Conservation (phyloP, 176 grass and related monocot genomes). For the Echinochloa phyllopogon region DNA sequence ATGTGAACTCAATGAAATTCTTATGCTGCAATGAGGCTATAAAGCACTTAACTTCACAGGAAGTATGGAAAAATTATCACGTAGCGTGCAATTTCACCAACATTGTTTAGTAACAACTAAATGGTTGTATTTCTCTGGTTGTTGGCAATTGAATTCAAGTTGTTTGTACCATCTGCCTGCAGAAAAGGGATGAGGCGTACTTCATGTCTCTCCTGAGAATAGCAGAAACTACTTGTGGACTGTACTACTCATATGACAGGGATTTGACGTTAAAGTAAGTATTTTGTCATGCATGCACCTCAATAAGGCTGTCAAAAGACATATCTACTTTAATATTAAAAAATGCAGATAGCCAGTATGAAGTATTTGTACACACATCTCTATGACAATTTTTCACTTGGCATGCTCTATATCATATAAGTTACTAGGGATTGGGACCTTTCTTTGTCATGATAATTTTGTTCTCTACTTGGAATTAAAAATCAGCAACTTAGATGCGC, state of each 20-base stretch:
- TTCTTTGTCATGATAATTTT: background rate
- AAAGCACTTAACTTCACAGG: constrained; percentile 85
- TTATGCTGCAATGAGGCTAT: constrained; percentile 84
- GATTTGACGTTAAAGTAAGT: constrained; percentile 96
- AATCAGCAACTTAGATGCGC: background rate
- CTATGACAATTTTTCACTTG: constrained; percentile 21
- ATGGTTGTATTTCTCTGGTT: constrained; percentile 29
- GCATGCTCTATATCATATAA: constrained; percentile 30
- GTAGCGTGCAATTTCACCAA: constrained; percentile 28
- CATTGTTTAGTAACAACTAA: constrained; percentile 28
- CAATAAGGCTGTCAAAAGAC: constrained; percentile 20
- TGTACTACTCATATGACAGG: constrained; percentile 90
- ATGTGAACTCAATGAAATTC: constrained; percentile 83
- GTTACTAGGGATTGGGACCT: background rate
- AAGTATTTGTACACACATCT: background rate
- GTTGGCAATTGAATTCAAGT: constrained; percentile 21
- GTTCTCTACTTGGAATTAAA: background rate
- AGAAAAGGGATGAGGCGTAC: constrained; percentile 96
- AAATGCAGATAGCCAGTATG: background rate
- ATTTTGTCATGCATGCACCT: constrained; percentile 21
- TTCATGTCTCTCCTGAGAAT: constrained; percentile 96
- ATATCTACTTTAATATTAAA: background rate
- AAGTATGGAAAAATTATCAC: constrained; percentile 59
- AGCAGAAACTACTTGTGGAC: constrained; percentile 76
- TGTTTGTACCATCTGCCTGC: constrained; percentile 42